Base-by-base conservation (phyloP, 2,329 filamentous ascomycete genomes). In the Trichophyton benhamiae region DNA sequence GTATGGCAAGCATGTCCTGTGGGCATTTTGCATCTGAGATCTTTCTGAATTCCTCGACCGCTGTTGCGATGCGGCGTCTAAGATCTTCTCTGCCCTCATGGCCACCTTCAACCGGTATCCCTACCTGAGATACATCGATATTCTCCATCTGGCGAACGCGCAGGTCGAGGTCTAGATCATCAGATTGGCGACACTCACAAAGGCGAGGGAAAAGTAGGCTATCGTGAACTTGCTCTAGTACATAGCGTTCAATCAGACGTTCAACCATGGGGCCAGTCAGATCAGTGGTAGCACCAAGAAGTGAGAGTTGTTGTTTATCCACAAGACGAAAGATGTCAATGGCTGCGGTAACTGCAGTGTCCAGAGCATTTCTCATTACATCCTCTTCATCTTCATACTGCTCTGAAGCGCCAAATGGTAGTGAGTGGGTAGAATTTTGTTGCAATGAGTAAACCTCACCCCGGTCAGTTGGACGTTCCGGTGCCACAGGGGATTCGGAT, bases 261-360 rank as follows among this genome's bases (percentile, higher is more conserved):
- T 99, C 95, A 1, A 99, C 91, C 7, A 95, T 77, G 0, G 91
- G 89, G 0, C 94, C 92, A 0, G 94, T 97, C 59, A 99, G 77
- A 70, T 96, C 91, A 1, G 95, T 99, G 1, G 91, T 96, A 3
- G 91, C 89, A 17, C 91, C 94, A 3, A 99, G 80, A 41, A 95
- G 80, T 2, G 92, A 96, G 30, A 99, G 78, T 69, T 97, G 94
- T 68, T 95, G 89, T 72, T 96, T 96, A 72, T 99, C 94, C 4
- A 99, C 92, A 63, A 86, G 86, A 69, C 97, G 92, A 67, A 99
- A 99, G 0, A 97, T 80, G 69, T 99, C 94, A 66, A 99, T 97
- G 0, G 91, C 94, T 8, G 88, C 84, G 8, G 90, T 96, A 9
- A 99, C 89, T 1, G 92, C 91, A 1, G 89, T 95, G 74, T 99